A percentile compares a stretch with the other conserved stretches of the same genome.
Conservation (phyloP, 257 asterid species). For the Agastache rugosa region DNA sequence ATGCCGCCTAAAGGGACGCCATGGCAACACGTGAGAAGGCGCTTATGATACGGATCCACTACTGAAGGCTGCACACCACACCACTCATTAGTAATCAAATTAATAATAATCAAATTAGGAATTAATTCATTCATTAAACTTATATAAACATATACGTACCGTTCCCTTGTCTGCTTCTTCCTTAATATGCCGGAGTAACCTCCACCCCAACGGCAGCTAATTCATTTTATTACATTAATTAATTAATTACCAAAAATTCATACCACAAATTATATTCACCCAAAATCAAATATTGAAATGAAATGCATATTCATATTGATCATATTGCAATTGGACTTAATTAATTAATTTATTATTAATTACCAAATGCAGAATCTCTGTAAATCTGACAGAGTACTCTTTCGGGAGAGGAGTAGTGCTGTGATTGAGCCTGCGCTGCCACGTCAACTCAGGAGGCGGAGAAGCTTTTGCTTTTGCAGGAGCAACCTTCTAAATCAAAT, state of each 20-base stretch:
- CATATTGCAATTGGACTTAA: no score
- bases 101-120: no score
- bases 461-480: slow-evolving; percentile 20
- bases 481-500: slow-evolving; percentile 45
- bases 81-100: no score
- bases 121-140: no score
- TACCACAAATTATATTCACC: neutral
- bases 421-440: slow-evolving; percentile 67
- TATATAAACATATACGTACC: slow-evolving; percentile 2
- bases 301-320: no score
- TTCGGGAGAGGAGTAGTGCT: slow-evolving; percentile 33
- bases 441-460: slow-evolving; percentile 59
- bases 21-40: slow-evolving; percentile 64
- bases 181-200: slow-evolving; percentile 47
- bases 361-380: slow-evolving; percentile 53
- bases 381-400: slow-evolving; percentile 40
- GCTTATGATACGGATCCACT: slow-evolving; percentile 67
- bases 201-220: slow-evolving; percentile 57
- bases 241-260: no score
- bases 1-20: slow-evolving; percentile 87
- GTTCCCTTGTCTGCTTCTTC: slow-evolving; percentile 53
- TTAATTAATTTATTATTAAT: no score
- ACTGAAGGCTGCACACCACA: slow-evolving; percentile 50
- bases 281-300: no score
- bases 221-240: neutral